These are phyloP conservation scores for Purpureocillium lavendulum DNA, from an alignment of 2,329 filamentous ascomycete species.

Conservation along the genomic window DNA sequence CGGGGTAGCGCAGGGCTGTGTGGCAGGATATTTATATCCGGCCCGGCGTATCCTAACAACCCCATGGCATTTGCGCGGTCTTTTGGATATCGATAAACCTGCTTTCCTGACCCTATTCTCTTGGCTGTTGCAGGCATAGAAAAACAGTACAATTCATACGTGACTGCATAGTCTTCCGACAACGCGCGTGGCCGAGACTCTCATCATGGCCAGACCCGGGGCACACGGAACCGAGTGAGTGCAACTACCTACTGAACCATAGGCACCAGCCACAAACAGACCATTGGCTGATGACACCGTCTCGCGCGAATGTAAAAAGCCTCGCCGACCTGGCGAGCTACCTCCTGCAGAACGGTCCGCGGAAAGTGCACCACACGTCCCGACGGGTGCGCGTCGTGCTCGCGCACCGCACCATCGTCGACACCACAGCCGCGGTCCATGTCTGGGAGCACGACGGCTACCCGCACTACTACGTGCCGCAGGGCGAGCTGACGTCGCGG, in stretches of 20 bases:
- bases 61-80: too few relatives aligned
- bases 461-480: constrained; percentile 35
- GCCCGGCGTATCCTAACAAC: too few relatives aligned
- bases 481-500: constrained; percentile 12
- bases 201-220: constrained; percentile 7
- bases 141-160: too few relatives aligned
- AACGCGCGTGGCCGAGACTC: too few relatives aligned
- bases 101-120: too few relatives aligned
- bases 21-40: too few relatives aligned
- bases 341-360: constrained; percentile 17
- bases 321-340: constrained; percentile 17
- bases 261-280: too few relatives aligned
- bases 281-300: too few relatives aligned
- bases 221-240: constrained; percentile 8
- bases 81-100: too few relatives aligned
- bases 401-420: constrained; percentile 23
- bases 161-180: too few relatives aligned
- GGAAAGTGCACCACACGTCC: constrained; percentile 12
- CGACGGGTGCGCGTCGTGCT: constrained; percentile 25
- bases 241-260: too few relatives aligned
- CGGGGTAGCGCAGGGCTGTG: not conserved
- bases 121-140: too few relatives aligned
- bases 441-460: constrained; percentile 41
- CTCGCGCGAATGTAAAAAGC: constrained; percentile 6
- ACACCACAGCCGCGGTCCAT: constrained; percentile 26